These are phyloP conservation scores for Verticillium tricorpus DNA, from an alignment of 2,329 filamentous ascomycete species.

Conservation along the genomic window DNA sequence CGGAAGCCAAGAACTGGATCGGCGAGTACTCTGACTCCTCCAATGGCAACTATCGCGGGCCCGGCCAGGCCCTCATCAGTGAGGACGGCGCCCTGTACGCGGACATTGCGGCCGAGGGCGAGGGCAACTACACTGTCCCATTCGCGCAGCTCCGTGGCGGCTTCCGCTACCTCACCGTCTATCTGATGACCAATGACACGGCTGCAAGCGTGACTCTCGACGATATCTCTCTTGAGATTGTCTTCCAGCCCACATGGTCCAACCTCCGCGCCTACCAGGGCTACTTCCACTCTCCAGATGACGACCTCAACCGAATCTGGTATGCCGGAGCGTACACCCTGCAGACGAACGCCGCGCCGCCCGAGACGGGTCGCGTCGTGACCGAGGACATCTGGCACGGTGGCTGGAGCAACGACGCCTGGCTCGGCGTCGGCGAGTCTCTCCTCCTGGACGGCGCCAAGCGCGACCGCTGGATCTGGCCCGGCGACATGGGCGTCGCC, in stretches of 20 bases:
- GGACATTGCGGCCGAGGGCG: conserved; percentile 26
- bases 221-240: conserved; percentile 25
- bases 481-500: conserved; percentile 56
- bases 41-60: conserved; percentile 35
- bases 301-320: conserved; percentile 49
- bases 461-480: conserved; percentile 55
- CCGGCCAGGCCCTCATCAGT: conserved; percentile 13
- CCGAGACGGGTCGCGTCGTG: conserved; percentile 14
- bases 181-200: conserved; percentile 19
- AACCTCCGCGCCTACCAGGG: conserved; percentile 47
- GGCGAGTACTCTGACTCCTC: conserved; percentile 42
- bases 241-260: conserved; percentile 36
- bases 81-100: conserved; percentile 41
- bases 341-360: conserved; percentile 25
- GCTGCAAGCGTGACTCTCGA: conserved; percentile 23
- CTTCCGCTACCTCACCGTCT: conserved; percentile 48
- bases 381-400: conserved; percentile 9
- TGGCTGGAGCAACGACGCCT: conserved; percentile 27
- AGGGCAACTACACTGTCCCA: conserved; percentile 23
- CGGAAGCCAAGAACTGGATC: conserved; percentile 43
- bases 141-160: conserved; percentile 43
- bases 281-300: conserved; percentile 46
- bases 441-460: conserved; percentile 50
- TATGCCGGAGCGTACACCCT: conserved; percentile 44
- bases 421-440: conserved; percentile 23